Evolutionary conservation across 805 yeast genomes (phyloP).

Genomic region (Wickerhamiella sergipiensis): DNA sequence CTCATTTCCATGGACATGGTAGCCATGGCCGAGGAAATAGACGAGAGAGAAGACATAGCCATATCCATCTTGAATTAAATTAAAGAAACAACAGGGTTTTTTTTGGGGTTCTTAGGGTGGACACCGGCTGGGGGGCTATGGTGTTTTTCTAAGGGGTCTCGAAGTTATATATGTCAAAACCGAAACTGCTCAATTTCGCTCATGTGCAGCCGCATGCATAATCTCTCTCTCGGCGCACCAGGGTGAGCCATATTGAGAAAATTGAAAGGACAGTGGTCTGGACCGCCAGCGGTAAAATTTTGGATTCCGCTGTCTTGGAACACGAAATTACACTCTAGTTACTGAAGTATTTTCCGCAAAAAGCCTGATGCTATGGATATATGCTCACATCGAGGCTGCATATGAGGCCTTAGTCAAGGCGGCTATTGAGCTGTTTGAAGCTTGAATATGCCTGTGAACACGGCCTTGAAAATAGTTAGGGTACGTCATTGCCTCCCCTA

Average conservation of each 20-base stretch:
- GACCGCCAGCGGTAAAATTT: too few species aligned
- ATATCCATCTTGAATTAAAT: neutral
- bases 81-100: neutral
- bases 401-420: neutral
- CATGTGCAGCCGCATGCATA: neutral
- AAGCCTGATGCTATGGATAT: neutral
- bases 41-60: constrained; percentile 2
- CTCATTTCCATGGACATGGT: constrained; percentile 13
- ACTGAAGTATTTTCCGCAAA: too few species aligned
- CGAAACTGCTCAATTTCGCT: neutral
- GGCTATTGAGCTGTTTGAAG: neutral
- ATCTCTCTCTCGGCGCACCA: neutral
- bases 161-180: neutral
- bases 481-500: too few species aligned
- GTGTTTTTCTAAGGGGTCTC: neutral
- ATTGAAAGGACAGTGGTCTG: neutral
- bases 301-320: too few species aligned
- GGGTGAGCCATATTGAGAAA: neutral
- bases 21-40: neutral
- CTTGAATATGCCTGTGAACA: too few species aligned
- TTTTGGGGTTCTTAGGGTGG: neutral
- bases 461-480: too few species aligned
- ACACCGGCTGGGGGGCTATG: neutral
- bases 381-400: neutral
- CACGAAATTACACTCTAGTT: too few species aligned